These are phyloP conservation scores for Trichoderma polysporum DNA, from an alignment of 2,329 filamentous ascomycete species.

Conservation along the genomic window DNA sequence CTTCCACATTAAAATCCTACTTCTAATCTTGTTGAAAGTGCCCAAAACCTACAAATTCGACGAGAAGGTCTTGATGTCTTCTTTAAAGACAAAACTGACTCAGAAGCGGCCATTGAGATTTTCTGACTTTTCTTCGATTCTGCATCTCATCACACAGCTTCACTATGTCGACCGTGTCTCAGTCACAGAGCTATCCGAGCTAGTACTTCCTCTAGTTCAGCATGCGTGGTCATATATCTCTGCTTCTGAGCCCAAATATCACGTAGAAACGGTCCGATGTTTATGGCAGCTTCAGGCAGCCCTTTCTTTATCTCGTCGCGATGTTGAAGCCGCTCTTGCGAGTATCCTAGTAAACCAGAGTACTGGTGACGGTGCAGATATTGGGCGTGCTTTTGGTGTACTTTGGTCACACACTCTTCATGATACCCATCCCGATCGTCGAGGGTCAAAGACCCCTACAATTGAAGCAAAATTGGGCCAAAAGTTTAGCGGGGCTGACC, in stretches of 20 bases:
- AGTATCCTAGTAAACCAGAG: conserved; percentile 62
- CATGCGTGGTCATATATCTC: conserved; percentile 80
- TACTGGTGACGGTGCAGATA: conserved; percentile 47
- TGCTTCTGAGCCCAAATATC: conserved; percentile 82
- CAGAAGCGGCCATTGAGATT: conserved; percentile 46
- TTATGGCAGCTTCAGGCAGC: conserved; percentile 82
- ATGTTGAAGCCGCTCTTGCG: conserved; percentile 77
- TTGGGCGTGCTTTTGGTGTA: conserved; percentile 68
- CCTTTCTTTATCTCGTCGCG: conserved; percentile 64
- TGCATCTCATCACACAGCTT: conserved; percentile 58
- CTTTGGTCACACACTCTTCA: conserved; percentile 80
- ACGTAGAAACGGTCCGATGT: conserved; percentile 85
- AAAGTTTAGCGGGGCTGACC: conserved; percentile 55
- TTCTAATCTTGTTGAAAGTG: conserved; percentile 56
- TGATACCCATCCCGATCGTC: conserved; percentile 55
- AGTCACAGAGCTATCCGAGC: conserved; percentile 52
- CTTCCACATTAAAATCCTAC: conserved; percentile 58
- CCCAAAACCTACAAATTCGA: conserved; percentile 45
- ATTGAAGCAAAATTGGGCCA: conserved; percentile 35
- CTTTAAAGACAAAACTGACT: conserved; percentile 50
- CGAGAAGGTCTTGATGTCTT: conserved; percentile 48
- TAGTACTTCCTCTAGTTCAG: conserved; percentile 68
- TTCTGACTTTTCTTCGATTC: conserved; percentile 56
- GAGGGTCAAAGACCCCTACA: conserved; percentile 46
- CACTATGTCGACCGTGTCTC: conserved; percentile 54